phyloP scores from a whole-genome alignment of 306 rosid genomes.

The Quercus alba region DNA sequence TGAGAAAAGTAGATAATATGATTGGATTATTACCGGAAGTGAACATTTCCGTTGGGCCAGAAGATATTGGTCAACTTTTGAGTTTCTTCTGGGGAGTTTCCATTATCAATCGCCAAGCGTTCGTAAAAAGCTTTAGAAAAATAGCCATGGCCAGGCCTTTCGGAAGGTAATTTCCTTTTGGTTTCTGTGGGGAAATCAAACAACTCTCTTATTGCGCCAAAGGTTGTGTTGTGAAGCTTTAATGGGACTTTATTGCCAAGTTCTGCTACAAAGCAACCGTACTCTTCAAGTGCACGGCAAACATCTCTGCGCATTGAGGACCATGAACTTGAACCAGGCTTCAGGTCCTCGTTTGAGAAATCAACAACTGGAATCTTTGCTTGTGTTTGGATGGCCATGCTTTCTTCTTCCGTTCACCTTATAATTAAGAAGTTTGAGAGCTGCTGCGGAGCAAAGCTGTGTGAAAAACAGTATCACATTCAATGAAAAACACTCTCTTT shows the following conservation, averaged over 20 bases:
- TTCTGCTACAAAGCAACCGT: no score
- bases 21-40: not conserved
- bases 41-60: slow-evolving; percentile 18
- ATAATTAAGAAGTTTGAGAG: no score
- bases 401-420: no score
- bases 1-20: no score
- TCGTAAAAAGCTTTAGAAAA: not conserved
- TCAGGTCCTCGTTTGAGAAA: not conserved
- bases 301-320: not conserved
- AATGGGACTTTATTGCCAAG: not conserved
- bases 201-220: not conserved
- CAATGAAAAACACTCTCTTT: no score
- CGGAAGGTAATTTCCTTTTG: not conserved
- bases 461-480: no score
- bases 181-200: slow-evolving; percentile 16
- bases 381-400: not conserved
- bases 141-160: slow-evolving; percentile 16
- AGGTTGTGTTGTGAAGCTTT: slow-evolving; percentile 1
- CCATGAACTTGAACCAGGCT: slow-evolving; percentile 2
- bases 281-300: not conserved
- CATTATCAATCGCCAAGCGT: slow-evolving; percentile 12
- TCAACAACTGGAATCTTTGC: slow-evolving; percentile 5
- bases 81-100: not conserved
- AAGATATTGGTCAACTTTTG: slow-evolving; percentile 1
- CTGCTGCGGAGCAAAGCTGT: no score